Conservation (phyloP, 1,139 yeast genomes). For the Kluyveromyces sp. region DNA sequence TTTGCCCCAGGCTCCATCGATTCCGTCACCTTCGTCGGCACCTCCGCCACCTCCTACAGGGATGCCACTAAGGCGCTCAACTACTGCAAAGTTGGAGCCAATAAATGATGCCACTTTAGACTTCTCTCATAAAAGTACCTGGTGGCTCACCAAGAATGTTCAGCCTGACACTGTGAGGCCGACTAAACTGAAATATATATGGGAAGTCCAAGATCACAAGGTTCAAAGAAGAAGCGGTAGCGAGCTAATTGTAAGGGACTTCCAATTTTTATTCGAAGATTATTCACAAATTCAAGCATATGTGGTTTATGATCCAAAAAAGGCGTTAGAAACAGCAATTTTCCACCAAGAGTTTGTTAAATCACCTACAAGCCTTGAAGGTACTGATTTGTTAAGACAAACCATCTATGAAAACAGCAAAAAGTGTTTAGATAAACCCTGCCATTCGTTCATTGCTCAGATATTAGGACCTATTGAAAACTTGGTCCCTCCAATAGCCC, state of each 20-base stretch:
- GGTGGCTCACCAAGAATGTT: conserved; percentile 39
- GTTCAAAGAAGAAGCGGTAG: conserved; percentile 54
- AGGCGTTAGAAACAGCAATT: conserved; percentile 49
- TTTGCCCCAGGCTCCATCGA: conserved; percentile 19
- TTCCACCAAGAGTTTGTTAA: conserved; percentile 26
- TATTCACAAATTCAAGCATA: conserved; percentile 56
- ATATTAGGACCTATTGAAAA: conserved; percentile 21
- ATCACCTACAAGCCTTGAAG: conserved; percentile 1
- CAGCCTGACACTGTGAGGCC: conserved; percentile 49
- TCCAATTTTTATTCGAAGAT: conserved; percentile 68
- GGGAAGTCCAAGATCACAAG: conserved; percentile 58
- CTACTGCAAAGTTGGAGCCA: conserved; percentile 6
- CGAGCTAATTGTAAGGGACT: conserved; percentile 48
- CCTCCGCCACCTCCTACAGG: conserved; percentile 12
- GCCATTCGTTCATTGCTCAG: conserved; percentile 29
- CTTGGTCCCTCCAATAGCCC: conserved; percentile 53
- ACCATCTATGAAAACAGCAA: conserved; percentile 1
- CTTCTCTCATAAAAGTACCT: conserved; percentile 32
- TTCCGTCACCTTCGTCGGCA: conserved; percentile 9
- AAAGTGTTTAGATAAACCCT: conserved; percentile 3
- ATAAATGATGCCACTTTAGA: conserved; percentile 19
- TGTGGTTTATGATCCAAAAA: conserved; percentile 46
- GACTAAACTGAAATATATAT: conserved; percentile 38
- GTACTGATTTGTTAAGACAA: background rate
- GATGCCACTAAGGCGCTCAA: background rate